phyloP scores from a whole-genome alignment of 441 rosid genomes.

The Gossypium trilobum region DNA sequence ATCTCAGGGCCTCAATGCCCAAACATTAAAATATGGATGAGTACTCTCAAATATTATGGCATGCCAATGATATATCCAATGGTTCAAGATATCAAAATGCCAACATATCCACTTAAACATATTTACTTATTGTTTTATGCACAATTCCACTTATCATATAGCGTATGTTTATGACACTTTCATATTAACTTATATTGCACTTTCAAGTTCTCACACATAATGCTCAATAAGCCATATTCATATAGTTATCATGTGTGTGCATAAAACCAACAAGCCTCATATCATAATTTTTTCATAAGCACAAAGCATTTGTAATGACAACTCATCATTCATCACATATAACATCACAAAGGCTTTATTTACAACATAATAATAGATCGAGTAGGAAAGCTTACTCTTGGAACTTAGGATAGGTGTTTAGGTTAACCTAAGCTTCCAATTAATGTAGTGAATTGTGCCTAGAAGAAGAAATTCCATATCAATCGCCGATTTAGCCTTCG shows the following conservation, averaged over 20 bases:
- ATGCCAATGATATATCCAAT: background rate
- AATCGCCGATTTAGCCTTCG: background rate
- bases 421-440: background rate
- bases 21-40: background rate
- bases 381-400: background rate
- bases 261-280: background rate
- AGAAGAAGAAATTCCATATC: background rate
- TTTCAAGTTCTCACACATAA: background rate
- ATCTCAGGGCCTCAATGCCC: background rate
- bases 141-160: background rate
- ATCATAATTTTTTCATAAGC: background rate
- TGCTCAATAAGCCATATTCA: background rate
- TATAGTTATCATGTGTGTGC: background rate
- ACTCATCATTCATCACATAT: background rate
- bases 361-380: background rate
- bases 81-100: background rate
- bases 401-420: background rate
- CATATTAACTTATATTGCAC: background rate
- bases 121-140: too few relatives aligned
- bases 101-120: background rate
- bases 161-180: background rate
- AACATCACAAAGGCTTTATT: background rate
- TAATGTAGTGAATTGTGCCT: background rate
- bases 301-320: background rate
- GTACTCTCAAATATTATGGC: background rate